These are phyloP conservation scores for Vaccinium myrtillus DNA, from an alignment of 148 eudicot genomes.

Conservation along the genomic window DNA sequence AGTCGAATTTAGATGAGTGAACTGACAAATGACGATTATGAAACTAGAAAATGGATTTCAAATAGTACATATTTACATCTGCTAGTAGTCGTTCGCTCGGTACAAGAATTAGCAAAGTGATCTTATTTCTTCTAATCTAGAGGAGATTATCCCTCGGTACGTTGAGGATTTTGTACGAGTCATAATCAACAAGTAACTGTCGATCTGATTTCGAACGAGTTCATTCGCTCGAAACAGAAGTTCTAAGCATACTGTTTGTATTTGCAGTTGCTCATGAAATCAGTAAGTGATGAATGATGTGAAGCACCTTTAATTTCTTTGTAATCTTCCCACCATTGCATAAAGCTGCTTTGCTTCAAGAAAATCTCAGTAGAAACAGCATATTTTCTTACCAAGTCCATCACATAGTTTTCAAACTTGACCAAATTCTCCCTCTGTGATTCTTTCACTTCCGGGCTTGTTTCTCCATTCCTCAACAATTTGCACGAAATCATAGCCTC, in stretches of 20 bases:
- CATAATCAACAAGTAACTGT: neutral
- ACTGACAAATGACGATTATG: neutral
- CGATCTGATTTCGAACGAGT: neutral
- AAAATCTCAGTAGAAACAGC: constrained; percentile 29
- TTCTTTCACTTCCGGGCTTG: neutral
- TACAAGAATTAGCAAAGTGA: neutral
- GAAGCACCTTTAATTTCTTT: constrained; percentile 8
- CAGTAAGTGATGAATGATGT: constrained; percentile 16
- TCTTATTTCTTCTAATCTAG: neutral
- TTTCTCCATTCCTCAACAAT: constrained; percentile 1
- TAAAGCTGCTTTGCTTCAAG: constrained; percentile 32
- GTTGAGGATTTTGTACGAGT: neutral
- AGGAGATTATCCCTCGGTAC: neutral
- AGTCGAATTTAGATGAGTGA: too few relatives aligned
- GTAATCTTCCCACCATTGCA: constrained; percentile 35
- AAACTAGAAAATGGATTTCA: neutral
- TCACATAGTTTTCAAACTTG: constrained; percentile 25
- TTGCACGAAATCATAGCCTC: constrained; percentile 26
- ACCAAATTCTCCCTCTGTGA: neutral
- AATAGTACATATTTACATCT: neutral
- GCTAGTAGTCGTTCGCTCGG: neutral
- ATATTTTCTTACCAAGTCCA: constrained; percentile 20
- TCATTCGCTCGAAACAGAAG: neutral
- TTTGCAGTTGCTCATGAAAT: constrained; percentile 19
- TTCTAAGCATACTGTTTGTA: constrained; percentile 16